Evolutionary conservation across 2,329 filamentous ascomycete genomes (phyloP), one percentile per base, ranked within the genome.

Genomic region (Emergomyces orientalis): DNA sequence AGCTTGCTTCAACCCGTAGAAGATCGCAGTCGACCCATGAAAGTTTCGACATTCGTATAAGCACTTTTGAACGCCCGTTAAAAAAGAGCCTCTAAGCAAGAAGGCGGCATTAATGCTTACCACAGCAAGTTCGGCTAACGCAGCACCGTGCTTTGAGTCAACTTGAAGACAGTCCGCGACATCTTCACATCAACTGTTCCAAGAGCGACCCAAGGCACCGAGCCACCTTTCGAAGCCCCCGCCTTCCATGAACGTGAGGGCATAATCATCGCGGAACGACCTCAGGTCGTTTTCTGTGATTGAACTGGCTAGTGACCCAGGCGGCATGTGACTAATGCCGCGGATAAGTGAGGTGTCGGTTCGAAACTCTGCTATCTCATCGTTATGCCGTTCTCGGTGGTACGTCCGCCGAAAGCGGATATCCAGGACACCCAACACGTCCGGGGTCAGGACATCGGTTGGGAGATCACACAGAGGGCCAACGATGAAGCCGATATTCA

Each of bases 221-320:
- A 45, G 43, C 19, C 43, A 45, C 19, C 43, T 45, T 17, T 45
- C 3, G 43, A 45, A 6, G 51, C 32, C 25, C 51, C 17, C 17
- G 25, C n/a, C 25, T 22, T 55, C 19, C 51, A 55, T 55, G 51
- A 55, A 55, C 25, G 17, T 55, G 51, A 55, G 22, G 19, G 25
- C 51, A 55, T 55, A 55, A 55, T 55, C 19, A 7, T 55, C 51
- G 19, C 51, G 19, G 51, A 55, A 55, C 22, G 25, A 55, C 52
- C 52, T 55, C 52, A 55, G 27, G 52, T 32, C 52, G 9, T 55
- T 55, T 55, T 55, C 52, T 55, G 52, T 55, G 3, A 55, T 55
- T 32, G 27, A 55, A 55, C 52, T 37, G 34, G 27, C 52, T 37
- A 55, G 52, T 37, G 19, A 55, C 19, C 2, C 52, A 55, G 52